These are phyloP conservation scores for Prunus campanulata DNA, from an alignment of 306 rosid genomes.

Conservation along the genomic window DNA sequence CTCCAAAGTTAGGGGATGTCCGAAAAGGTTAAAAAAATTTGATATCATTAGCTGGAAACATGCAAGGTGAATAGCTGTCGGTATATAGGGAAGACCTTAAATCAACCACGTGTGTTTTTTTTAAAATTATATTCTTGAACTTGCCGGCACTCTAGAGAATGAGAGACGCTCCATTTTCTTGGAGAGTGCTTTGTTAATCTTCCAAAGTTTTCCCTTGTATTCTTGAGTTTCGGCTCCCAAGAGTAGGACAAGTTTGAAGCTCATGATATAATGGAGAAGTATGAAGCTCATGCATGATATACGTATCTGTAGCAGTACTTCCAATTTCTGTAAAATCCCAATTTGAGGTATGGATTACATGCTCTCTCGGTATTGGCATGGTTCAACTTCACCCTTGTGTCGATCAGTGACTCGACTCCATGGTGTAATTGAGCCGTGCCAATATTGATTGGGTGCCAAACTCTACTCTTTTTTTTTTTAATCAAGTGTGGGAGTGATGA, in stretches of 20 bases:
- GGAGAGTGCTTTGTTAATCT: not conserved
- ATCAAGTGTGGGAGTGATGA: too few species aligned
- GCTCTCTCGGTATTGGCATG: constrained; percentile 35
- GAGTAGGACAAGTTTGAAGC: not conserved
- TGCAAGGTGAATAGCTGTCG: not conserved
- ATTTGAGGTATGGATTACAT: not conserved
- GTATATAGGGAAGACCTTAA: too few species aligned
- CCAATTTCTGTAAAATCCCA: not conserved
- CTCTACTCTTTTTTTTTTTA: not conserved
- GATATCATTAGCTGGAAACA: not conserved
- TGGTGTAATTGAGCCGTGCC: constrained; percentile 52
- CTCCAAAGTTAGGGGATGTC: not conserved
- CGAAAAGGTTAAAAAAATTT: not conserved
- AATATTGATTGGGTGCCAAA: constrained; percentile 33
- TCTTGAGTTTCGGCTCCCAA: not conserved
- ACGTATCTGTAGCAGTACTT: not conserved
- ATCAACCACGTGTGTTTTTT: not conserved
- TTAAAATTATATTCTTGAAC: not conserved
- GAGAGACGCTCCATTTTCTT: not conserved
- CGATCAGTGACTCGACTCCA: constrained; percentile 10
- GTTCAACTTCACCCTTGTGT: constrained; percentile 43
- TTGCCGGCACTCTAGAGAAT: not conserved
- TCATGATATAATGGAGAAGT: constrained; percentile 1
- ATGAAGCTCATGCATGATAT: not conserved
- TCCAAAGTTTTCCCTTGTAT: constrained; percentile 5